Evolutionary conservation across 2,329 filamentous ascomycete species (phyloP), one percentile per base, ranked within the genome.

Genomic region (Xylariaceae sp.): DNA sequence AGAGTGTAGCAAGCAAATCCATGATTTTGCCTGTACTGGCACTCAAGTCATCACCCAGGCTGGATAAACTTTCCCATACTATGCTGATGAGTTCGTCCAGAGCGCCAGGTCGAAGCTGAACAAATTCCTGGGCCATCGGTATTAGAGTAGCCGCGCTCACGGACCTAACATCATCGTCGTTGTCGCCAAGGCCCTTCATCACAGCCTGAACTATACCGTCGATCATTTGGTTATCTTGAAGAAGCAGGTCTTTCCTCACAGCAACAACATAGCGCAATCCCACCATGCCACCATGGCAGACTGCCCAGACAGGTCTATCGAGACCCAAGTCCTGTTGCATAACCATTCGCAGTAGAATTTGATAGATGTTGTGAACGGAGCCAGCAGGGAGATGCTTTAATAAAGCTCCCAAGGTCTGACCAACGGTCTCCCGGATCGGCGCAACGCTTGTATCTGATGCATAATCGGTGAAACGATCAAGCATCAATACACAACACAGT

Each of bases 21-120:
- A 99, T 99, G 47, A 99, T 95, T 49, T 90, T 95, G 42, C 94
- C 94, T 10, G 95, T 99, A 67, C 94, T 97, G 4, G 94, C 94
- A 67, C 91, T 97, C 15, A 99, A 77, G 65, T 99, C 94, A 65
- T 99, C 94, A 57, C 92, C 91, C n/a, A 99, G 76, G 65, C 95
- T 95, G 3, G 92, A 95, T 19, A 99, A 76, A 72, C 94, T 97
- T 63, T 95, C 89, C 94, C 94, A 99, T 27, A 99, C 91, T 51
- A 97, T 95, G 64, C 88, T 86, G 68, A 96, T 95, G 36, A 99
- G 81, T 30, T 81, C 78, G 54, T 91, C 85, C 31, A 99, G 77
- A 39, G 89, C 85, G 32, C 77, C 77, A 14, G 90, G 87, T 14
- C 92, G 86, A 67, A 95, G 82, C 35, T 83, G 85, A 58, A 97